Conservation (phyloP, 805 yeast genomes). For the Saturnispora halmiae region DNA sequence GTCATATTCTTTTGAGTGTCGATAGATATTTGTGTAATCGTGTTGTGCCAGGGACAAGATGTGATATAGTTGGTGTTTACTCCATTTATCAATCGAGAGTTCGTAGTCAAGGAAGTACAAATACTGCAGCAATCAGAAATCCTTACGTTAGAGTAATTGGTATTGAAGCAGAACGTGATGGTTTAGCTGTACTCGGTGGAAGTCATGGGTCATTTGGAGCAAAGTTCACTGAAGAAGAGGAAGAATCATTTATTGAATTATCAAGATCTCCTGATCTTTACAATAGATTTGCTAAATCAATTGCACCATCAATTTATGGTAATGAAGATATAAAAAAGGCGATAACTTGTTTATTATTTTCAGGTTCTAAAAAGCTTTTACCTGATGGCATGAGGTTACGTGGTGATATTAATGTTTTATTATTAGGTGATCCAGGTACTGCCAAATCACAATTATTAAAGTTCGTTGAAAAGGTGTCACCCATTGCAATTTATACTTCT, state of each 20-base stretch:
- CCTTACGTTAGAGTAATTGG: constrained; percentile 88
- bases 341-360: constrained; percentile 82
- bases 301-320: constrained; percentile 96
- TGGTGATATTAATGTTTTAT: constrained; percentile 91
- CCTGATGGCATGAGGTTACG: constrained; percentile 96
- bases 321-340: constrained; percentile 88
- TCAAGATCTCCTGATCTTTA: constrained; percentile 80
- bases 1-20: constrained; percentile 78
- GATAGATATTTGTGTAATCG: constrained; percentile 85
- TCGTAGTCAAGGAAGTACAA: constrained; percentile 39
- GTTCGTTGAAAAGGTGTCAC: constrained; percentile 90
- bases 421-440: constrained; percentile 98
- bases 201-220: constrained; percentile 26
- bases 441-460: constrained; percentile 94
- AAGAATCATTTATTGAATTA: constrained; percentile 75
- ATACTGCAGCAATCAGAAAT: constrained; percentile 80
- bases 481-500: constrained; percentile 91
- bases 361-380: constrained; percentile 84
- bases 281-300: constrained; percentile 74
- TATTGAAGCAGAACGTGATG: constrained; percentile 65
- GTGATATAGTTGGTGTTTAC: constrained; percentile 86
- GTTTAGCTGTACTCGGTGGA: constrained; percentile 35
- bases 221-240: constrained; percentile 84
- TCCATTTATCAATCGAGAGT: constrained; percentile 77
- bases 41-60: constrained; percentile 92